A percentile compares a stretch with the other conserved stretches of the same genome.
Evolutionary conservation across 169 alveolate species (phyloP).

Genomic region (Plasmodium vinckei): DNA sequence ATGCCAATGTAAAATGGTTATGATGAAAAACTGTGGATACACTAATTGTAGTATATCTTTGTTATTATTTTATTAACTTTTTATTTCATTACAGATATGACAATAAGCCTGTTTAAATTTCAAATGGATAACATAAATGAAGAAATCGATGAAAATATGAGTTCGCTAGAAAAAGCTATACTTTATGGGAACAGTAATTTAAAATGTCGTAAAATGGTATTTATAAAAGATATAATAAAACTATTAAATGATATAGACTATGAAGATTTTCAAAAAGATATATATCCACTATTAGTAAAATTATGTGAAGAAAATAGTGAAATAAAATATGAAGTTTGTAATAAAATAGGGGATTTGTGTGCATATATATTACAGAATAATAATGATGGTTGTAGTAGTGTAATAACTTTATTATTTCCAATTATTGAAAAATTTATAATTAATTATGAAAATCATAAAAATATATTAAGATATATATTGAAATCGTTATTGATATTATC

Average conservation of each 20-base stretch:
- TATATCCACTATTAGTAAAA: conserved; percentile 51
- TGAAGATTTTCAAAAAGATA: conserved; percentile 35
- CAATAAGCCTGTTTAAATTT: conserved; percentile 16
- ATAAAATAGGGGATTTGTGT: conserved; percentile 61
- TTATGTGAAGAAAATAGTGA: conserved; percentile 48
- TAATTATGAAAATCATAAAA: conserved; percentile 18
- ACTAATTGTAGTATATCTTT: no score
- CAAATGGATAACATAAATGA: conserved; percentile 39
- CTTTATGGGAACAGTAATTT: conserved; percentile 48
- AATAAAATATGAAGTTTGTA: conserved; percentile 63
- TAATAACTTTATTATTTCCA: conserved; percentile 47
- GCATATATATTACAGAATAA: conserved; percentile 63
- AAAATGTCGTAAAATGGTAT: conserved; percentile 65
- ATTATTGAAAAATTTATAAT: conserved; percentile 36
- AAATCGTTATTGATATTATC: conserved; percentile 61
- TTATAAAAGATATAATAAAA: conserved; percentile 46
- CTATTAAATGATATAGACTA: conserved; percentile 28
- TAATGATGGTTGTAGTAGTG: conserved; percentile 26
- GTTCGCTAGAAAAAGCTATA: conserved; percentile 37
- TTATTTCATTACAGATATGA: conserved; percentile 23
- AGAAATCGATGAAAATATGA: conserved; percentile 56
- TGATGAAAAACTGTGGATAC: no score
- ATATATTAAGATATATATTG: conserved; percentile 21
- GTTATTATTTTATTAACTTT: no score
- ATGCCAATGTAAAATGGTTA: no score